A percentile compares a stretch with the other conserved stretches of the same genome.
phyloP scores from a whole-genome alignment of 106 monocot genomes.

The Iris macrosiphon region DNA sequence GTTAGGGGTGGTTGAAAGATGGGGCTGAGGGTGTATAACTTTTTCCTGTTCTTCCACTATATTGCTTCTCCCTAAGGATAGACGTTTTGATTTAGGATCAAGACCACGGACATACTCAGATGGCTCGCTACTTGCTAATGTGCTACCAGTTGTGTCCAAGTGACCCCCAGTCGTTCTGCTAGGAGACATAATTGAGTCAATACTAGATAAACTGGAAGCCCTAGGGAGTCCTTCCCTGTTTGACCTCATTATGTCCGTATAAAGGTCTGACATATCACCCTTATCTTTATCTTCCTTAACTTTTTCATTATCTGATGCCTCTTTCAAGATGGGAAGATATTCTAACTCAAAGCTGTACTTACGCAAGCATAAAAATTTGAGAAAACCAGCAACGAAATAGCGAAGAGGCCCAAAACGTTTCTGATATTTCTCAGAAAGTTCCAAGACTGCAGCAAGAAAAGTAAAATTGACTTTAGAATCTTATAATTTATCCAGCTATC shows the following conservation, averaged over 20 bases:
- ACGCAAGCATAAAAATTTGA: constrained; percentile 76
- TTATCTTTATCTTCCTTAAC: constrained; percentile 29
- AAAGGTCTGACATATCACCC: constrained; percentile 40
- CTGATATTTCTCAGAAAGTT: constrained; percentile 82
- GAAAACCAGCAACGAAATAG: constrained; percentile 72
- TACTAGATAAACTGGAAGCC: constrained; percentile 86
- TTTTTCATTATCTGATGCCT: constrained; percentile 20
- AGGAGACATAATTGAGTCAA: constrained; percentile 84
- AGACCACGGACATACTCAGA: constrained; percentile 80
- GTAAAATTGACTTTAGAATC: constrained; percentile 10
- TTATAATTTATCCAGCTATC: no score
- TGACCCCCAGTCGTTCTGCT: constrained; percentile 50
- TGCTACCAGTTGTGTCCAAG: constrained; percentile 33
- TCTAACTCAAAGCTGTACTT: constrained; percentile 80
- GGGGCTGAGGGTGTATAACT: constrained; percentile 64
- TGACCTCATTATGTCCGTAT: constrained; percentile 59
- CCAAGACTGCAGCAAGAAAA: constrained; percentile 60
- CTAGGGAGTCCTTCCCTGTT: constrained; percentile 60
- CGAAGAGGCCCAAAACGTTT: constrained; percentile 81
- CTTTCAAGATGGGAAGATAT: constrained; percentile 54
- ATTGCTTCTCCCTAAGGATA: constrained; percentile 77
- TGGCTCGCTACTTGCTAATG: constrained; percentile 60
- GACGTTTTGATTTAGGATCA: constrained; percentile 71
- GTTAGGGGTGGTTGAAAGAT: constrained; percentile 43
- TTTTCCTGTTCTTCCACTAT: constrained; percentile 61